Base-by-base conservation (phyloP, 306 rosid genomes). In the Clitoria ternatea region DNA sequence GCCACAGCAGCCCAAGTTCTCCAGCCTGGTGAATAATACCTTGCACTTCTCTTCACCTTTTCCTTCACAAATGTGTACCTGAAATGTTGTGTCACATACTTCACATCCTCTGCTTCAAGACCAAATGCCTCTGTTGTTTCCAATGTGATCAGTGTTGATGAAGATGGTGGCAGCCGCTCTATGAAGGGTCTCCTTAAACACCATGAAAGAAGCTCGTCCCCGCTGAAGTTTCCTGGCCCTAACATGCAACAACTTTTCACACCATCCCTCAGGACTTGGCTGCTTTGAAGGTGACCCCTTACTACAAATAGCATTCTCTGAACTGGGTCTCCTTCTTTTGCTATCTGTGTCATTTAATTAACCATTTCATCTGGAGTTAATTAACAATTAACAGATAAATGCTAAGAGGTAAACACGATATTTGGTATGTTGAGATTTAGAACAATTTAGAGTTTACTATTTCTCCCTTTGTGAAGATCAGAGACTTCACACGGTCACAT, bases 21-120 rank as follows among this genome's bases (percentile, higher is more conserved):
- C 98, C 98, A 92, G 0, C 98, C 98, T 0, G 96, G 98, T 0
- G 98, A 89, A 68, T 92, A 92, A 71, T 92, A 92, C 82, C 95
- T 80, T 0, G 98, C 98, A 26, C 96, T 87, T 37, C 98, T 82
- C 81, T 88, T 92, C 1, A 90, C 92, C 70, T 90, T 92, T 68
- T 92, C 96, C 36, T 85, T 92, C 36, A 90, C 91, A 36, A 92
- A 92, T 0, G 97, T 90, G 87, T 90, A 92, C 10, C 97, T 84
- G 20, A 92, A 92, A 79, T 92, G 98, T 29, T 92, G 97, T 0
- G 97, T 92, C 5, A 92, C 97, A 11, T 90, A 90, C 55, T 90
- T 92, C 1, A 92, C 96, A 5, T 92, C 97, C 45, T 85, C 78
- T 0, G 98, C 96, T 54, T 92, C 98, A 0, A 92, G 84, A 2